Evolutionary conservation across 106 monocot species (phyloP).

Genomic region (Ottelia alismoides): DNA sequence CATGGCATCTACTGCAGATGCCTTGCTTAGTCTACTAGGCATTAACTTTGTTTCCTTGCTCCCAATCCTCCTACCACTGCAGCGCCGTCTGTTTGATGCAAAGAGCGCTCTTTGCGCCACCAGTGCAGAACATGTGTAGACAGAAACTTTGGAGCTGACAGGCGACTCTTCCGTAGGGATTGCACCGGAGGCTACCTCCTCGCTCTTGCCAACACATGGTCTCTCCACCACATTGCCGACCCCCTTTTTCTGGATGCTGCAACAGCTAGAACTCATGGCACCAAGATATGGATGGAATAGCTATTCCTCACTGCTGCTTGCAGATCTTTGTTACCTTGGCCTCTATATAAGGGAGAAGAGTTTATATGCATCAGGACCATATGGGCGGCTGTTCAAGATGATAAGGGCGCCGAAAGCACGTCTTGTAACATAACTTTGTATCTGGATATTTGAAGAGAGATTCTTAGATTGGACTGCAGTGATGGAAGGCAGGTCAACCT

Average conservation of each 20-base stretch:
- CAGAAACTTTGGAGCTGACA: slow-evolving; percentile 1
- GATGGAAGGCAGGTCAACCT: slow-evolving; percentile 33
- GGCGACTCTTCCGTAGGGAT: not conserved
- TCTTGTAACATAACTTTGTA: slow-evolving; percentile 6
- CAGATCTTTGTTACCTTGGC: too few relatives aligned
- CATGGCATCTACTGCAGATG: slow-evolving; percentile 8
- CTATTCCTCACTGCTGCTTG: too few relatives aligned
- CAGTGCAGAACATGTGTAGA: slow-evolving; percentile 12
- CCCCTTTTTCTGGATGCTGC: slow-evolving; percentile 4
- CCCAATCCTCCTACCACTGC: slow-evolving; percentile 7
- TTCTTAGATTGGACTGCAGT: slow-evolving; percentile 26
- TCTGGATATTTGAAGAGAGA: not conserved
- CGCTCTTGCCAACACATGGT: not conserved
- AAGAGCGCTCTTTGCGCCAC: slow-evolving; percentile 37
- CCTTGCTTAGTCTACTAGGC: slow-evolving; percentile 42
- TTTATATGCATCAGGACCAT: not conserved
- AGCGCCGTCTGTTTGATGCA: slow-evolving; percentile 11
- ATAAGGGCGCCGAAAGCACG: slow-evolving; percentile 25
- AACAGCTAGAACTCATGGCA: slow-evolving; percentile 5
- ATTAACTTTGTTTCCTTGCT: slow-evolving; percentile 16
- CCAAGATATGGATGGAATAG: not conserved
- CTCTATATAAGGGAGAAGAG: too few relatives aligned
- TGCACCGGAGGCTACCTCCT: not conserved
- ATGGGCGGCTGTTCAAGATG: not conserved
- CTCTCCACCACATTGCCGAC: not conserved